Evolutionary conservation across 139 green algal genomes (phyloP), one percentile per base, ranked within the genome.

Genomic region (Parachlorella kessleri): DNA sequence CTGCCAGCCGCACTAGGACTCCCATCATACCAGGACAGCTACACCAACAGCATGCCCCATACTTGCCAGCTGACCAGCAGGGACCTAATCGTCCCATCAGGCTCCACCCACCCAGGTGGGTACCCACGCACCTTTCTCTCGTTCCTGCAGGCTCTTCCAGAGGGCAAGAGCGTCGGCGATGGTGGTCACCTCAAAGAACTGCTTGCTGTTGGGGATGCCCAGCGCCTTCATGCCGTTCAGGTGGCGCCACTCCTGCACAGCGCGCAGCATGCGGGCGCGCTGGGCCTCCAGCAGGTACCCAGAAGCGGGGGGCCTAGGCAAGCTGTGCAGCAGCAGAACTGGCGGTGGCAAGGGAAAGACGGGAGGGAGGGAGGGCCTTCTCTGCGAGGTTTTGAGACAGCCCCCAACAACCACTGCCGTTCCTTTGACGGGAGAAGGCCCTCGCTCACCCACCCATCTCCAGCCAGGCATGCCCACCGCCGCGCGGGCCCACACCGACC

Each of bases 191-290:
- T 99, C 96, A 69, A 91, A 95, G 82, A 98, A 99, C 75, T 92
- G 86, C 81, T 97, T 98, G 73, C 91, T 97, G 88, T 98, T 99
- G 74, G 96, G 96, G 74, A 99, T 98, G 79, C 93, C 96, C 75
- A 99, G 90, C 6, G 93, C 93, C 37, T 91, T 88, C 94, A 99
- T 98, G 82, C 94, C 96, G 68, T 96, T 90, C 78, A 92, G 84
- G 79, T 99, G 97, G 33, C 89, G 84, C 76, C 79, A 93, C 87
- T 99, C 95, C 75, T 72, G 66, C 66, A 7, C 9, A 38, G 26
- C 28, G 1, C 1, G 63, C n/a, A n/a, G n/a, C n/a, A n/a, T n/a
- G n/a, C n/a, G n/a, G n/a, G n/a, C n/a, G n/a, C n/a, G n/a, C n/a
- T n/a, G n/a, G n/a, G n/a, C n/a, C n/a, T n/a, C n/a, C n/a, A n/a